Conservation (phyloP, 2,329 filamentous ascomycete species). For the Lecanicillium sp. region DNA sequence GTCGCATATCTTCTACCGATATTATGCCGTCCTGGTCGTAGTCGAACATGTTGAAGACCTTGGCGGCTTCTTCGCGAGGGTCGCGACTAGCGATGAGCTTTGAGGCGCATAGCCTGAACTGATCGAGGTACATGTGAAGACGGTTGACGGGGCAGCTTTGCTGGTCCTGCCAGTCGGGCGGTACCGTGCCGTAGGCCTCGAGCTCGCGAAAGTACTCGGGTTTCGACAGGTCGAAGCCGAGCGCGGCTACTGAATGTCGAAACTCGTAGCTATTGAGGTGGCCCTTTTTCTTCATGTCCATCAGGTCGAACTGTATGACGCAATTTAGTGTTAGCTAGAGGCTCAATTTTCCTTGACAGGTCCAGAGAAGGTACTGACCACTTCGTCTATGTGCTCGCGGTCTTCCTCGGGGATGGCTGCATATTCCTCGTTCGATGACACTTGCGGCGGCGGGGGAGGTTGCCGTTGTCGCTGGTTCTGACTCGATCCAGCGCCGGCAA, state of each 20-base stretch:
- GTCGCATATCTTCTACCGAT: conserved; percentile 75
- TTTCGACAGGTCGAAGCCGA: conserved; percentile 89
- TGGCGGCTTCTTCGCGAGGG: conserved; percentile 81
- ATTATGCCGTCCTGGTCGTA: conserved; percentile 88
- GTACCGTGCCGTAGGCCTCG: conserved; percentile 69
- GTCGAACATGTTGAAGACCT: conserved; percentile 91
- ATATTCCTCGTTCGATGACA: conserved; percentile 30
- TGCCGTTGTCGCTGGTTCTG: conserved; percentile 21
- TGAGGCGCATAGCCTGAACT: conserved; percentile 63
- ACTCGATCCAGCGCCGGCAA: conserved; percentile 19
- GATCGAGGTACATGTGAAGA: conserved; percentile 44
- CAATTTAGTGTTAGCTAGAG: background rate
- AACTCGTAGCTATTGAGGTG: conserved; percentile 97
- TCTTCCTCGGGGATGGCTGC: conserved; percentile 71
- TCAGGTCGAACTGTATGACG: conserved; percentile 68
- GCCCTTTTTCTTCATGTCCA: conserved; percentile 92
- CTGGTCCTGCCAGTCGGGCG: conserved; percentile 46
- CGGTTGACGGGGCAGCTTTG: conserved; percentile 35
- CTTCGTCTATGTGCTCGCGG: conserved; percentile 86
- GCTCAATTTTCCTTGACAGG: background rate
- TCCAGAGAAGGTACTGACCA: conserved; percentile 48
- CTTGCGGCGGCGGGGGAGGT: conserved; percentile 23
- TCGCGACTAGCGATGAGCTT: conserved; percentile 75
- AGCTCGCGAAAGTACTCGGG: conserved; percentile 75
- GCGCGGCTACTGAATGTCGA: conserved; percentile 89